Percentiles rank a stretch among this genome's conserved stretches.
phyloP scores from a whole-genome alignment of 1,284 basidiomycete species.

The Puccinia novopanici region DNA sequence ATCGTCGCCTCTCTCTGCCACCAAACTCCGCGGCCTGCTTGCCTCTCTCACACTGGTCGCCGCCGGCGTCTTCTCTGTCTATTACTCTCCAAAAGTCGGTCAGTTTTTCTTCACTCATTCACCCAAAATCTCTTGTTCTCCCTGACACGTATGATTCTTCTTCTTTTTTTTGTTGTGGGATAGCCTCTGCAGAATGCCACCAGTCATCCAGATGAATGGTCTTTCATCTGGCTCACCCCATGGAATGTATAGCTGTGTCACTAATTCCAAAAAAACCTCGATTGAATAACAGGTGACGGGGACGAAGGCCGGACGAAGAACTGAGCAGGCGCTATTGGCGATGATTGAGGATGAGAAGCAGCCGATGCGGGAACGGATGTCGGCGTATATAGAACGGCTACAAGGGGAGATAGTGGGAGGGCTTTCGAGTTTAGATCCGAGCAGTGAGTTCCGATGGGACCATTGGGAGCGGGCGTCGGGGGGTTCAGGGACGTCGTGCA shows the following conservation, averaged over 20 bases:
- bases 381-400: conserved; percentile 74
- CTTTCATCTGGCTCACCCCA: background rate
- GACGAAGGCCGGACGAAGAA: background rate
- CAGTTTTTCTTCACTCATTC: too few relatives aligned
- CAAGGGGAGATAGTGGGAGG: conserved; percentile 79
- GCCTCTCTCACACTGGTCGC: too few relatives aligned
- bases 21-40: too few relatives aligned
- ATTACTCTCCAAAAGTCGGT: too few relatives aligned
- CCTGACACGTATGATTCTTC: background rate
- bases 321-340: background rate
- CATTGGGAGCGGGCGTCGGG: conserved; percentile 81
- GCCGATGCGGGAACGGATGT: conserved; percentile 77
- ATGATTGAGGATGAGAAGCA: conserved; percentile 48
- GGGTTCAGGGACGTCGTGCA: conserved; percentile 83
- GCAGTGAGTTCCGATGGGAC: conserved; percentile 79
- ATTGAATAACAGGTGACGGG: background rate
- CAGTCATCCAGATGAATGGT: background rate
- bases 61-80: too few relatives aligned
- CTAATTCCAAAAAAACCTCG: too few relatives aligned
- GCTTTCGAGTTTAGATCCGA: conserved; percentile 77
- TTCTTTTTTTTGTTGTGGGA: background rate
- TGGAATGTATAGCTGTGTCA: too few relatives aligned
- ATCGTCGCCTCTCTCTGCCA: too few relatives aligned
- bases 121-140: too few relatives aligned
- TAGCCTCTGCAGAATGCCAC: background rate